Evolutionary conservation across 805 yeast genomes (phyloP), one percentile per base, ranked within the genome.

Genomic region (Ogataea trehalophila): DNA sequence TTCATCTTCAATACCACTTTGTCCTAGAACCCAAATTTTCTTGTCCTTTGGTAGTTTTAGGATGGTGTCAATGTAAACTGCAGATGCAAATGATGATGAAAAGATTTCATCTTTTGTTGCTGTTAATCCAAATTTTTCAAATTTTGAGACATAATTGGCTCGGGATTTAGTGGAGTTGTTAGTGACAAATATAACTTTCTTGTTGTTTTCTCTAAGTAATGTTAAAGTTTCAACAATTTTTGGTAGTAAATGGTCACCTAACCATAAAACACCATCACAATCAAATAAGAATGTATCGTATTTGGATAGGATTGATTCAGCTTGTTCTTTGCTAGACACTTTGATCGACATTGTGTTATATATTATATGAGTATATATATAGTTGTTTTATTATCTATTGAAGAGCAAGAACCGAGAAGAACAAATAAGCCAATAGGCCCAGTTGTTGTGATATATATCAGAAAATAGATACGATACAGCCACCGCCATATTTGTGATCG

Each of bases 221-320:
- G 75, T 73, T 38, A 94, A 66, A 0, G 96, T 86, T 63, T 94
- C 97, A 13, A 72, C 75, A 2, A 88, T 86, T 16, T 77, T 71
- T 6, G 97, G 97, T 42, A 94, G 73, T 22, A 88, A 67, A 54
- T 83, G 87, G 52, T 79, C 81, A 2, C 98, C 98, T 42, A 86
- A 69, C 99, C 99, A 94, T 49, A 94, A 73, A 5, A 94, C 99
- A 33, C 99, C 99, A 63, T 94, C 99, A 70, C 99, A 94, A 61
- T 94, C 99, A 63, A 94, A 94, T 55, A 94, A 71, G 59, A 91
- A 92, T 49, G 87, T 89, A 62, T 90, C 97, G 64, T 85, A 86
- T 44, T 73, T 62, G 54, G 75, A 77, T 9, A 94, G 67, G 41
- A 94, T 69, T 7, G 68, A 60, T 44, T 76, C 67, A 5, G 78